phyloP scores from a whole-genome alignment of 2,329 filamentous ascomycete genomes.

The Verticillium alfalfae region DNA sequence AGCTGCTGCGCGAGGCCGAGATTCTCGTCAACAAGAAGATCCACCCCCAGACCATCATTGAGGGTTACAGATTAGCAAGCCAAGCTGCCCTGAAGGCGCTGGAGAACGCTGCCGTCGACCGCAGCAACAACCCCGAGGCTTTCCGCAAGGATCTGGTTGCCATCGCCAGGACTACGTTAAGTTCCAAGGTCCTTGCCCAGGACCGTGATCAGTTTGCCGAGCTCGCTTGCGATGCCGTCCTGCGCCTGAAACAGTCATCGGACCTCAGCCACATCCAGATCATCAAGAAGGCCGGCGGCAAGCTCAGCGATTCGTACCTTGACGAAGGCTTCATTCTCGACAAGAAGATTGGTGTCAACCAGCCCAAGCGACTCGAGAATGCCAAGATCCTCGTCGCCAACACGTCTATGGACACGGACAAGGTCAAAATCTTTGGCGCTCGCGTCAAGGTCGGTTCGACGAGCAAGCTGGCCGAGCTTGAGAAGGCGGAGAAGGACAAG shows the following conservation, averaged over 20 bases:
- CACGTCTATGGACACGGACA: conserved; percentile 99
- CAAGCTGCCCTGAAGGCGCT: conserved; percentile 79
- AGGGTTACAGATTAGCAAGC: conserved; percentile 97
- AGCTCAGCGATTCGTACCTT: conserved; percentile 94
- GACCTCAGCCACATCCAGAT: conserved; percentile 98
- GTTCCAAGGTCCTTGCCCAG: conserved; percentile 93
- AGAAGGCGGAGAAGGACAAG: conserved; percentile 98
- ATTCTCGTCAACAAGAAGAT: conserved; percentile 98
- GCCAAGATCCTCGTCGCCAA: conserved; percentile 98
- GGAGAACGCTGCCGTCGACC: conserved; percentile 79
- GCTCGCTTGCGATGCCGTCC: conserved; percentile 84
- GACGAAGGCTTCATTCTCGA: conserved; percentile 98
- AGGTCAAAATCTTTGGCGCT: conserved; percentile 99
- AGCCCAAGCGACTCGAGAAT: conserved; percentile 94
- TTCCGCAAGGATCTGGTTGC: conserved; percentile 87
- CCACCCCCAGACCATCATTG: conserved; percentile 98
- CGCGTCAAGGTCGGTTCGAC: conserved; percentile 95
- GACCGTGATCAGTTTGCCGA: conserved; percentile 88
- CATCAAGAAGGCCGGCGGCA: conserved; percentile 98
- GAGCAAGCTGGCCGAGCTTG: conserved; percentile 93
- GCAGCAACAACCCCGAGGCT: conserved; percentile 74
- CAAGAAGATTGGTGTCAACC: conserved; percentile 98
- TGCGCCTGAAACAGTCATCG: conserved; percentile 82
- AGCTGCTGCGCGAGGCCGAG: conserved; percentile 92
- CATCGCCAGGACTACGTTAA: conserved; percentile 91